Conservation (phyloP, 306 rosid genomes). For the Castanospermum australe region DNA sequence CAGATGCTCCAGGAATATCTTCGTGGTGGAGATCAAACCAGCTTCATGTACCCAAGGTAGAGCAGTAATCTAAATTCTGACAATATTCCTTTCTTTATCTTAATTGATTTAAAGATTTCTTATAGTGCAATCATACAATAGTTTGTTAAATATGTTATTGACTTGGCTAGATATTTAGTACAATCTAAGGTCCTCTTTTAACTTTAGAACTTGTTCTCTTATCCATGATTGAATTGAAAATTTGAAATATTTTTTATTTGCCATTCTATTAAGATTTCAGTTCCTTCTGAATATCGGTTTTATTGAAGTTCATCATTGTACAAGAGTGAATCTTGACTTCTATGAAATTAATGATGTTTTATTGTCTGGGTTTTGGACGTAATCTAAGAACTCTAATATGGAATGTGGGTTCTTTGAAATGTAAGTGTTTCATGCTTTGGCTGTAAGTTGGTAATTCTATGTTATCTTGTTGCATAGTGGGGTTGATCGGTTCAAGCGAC, state of each 20-base stretch:
- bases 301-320: neutral
- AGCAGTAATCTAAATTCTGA: neutral
- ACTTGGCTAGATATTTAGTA: too few relatives aligned
- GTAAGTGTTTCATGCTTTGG: neutral
- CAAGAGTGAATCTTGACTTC: neutral
- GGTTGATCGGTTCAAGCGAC: constrained; percentile 96
- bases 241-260: too few relatives aligned
- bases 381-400: constrained; percentile 4
- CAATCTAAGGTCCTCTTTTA: too few relatives aligned
- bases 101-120: neutral
- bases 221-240: too few relatives aligned
- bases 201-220: too few relatives aligned
- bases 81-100: neutral
- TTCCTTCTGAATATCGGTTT: neutral
- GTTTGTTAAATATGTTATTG: too few relatives aligned
- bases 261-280: neutral
- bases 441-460: constrained; percentile 19
- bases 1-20: constrained; percentile 96
- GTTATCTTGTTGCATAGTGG: constrained; percentile 59
- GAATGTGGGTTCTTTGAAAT: neutral
- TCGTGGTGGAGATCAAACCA: constrained; percentile 89
- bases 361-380: constrained; percentile 12
- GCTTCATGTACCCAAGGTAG: constrained; percentile 99
- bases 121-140: too few relatives aligned
- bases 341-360: constrained; percentile 2